Conservation (phyloP, 441 rosid species). For the Erodium chrysanthum region DNA sequence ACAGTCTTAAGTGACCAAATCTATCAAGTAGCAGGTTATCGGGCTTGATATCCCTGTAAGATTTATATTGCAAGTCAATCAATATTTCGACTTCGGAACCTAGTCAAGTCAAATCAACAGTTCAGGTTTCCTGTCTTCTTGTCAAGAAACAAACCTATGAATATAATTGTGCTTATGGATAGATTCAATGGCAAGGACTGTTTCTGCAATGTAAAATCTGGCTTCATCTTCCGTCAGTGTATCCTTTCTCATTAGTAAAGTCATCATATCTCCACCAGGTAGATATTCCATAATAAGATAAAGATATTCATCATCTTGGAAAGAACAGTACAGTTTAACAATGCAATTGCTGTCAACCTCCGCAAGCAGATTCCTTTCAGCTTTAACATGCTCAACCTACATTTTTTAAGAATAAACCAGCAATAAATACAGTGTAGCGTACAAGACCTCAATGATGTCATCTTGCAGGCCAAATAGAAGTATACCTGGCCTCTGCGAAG, state of each 20-base stretch:
- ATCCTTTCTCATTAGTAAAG: conserved; percentile 27
- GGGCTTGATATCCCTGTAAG: conserved; percentile 24
- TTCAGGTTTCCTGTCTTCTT: neutral
- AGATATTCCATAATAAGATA: conserved; percentile 27
- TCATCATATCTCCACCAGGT: conserved; percentile 30
- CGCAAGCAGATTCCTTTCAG: conserved; percentile 28
- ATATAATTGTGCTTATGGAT: conserved; percentile 28
- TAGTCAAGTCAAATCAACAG: conserved; percentile 3
- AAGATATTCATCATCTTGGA: conserved; percentile 23
- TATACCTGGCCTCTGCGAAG: conserved; percentile 26
- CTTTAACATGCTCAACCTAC: conserved; percentile 26
- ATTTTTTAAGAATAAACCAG: conserved; percentile 4
- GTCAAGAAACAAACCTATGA: conserved; percentile 19
- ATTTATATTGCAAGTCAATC: conserved; percentile 10
- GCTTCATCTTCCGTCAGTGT: conserved; percentile 25
- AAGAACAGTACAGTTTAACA: conserved; percentile 26
- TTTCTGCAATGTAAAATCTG: conserved; percentile 23
- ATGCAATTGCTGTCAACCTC: conserved; percentile 27
- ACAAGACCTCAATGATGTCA: conserved; percentile 12
- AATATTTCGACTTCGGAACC: conserved; percentile 11
- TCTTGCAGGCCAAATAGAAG: conserved; percentile 2
- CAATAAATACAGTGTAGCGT: conserved; percentile 11
- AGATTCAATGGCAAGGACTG: conserved; percentile 28
- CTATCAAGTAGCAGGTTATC: conserved; percentile 25
- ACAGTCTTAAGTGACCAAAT: conserved; percentile 25